Evolutionary conservation across 768 basidiomycete species (phyloP).

Genomic region (Daedaleopsis sinensis): DNA sequence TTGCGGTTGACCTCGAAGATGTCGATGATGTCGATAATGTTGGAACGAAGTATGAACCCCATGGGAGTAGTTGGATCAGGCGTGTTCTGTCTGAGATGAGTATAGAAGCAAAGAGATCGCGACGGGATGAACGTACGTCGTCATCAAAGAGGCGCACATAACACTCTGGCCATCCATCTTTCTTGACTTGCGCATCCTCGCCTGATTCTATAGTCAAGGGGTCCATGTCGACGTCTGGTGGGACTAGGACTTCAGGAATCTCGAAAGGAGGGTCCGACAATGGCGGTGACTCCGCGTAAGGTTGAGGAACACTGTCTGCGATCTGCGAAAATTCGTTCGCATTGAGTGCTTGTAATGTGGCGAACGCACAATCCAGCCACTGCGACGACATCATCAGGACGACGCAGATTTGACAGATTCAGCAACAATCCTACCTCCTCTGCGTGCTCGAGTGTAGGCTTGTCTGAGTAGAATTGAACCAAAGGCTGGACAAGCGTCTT

Average conservation of each 20-base stretch:
- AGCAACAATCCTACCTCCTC: conserved; percentile 55
- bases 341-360: conserved; percentile 63
- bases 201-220: conserved; percentile 67
- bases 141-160: conserved; percentile 69
- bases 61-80: conserved; percentile 73
- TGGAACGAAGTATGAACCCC: conserved; percentile 79
- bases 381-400: conserved; percentile 34
- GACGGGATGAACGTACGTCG: conserved; percentile 38
- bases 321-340: conserved; percentile 60
- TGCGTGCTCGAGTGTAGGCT: conserved; percentile 47
- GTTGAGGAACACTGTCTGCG: conserved; percentile 61
- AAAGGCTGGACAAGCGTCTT: conserved; percentile 72
- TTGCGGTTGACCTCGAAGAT: conserved; percentile 97
- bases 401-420: conserved; percentile 1
- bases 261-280: conserved; percentile 55
- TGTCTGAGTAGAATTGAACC: conserved; percentile 51
- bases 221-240: conserved; percentile 85
- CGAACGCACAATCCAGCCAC: conserved; percentile 77
- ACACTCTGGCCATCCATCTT: conserved; percentile 82
- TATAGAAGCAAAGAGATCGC: background rate
- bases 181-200: conserved; percentile 73
- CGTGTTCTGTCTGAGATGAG: conserved; percentile 54
- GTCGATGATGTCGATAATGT: conserved; percentile 76
- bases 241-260: conserved; percentile 80
- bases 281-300: conserved; percentile 56